Evolutionary conservation across 331 rosid genomes (phyloP), one percentile per base, ranked within the genome.

Genomic region (Cucumis variabilis): DNA sequence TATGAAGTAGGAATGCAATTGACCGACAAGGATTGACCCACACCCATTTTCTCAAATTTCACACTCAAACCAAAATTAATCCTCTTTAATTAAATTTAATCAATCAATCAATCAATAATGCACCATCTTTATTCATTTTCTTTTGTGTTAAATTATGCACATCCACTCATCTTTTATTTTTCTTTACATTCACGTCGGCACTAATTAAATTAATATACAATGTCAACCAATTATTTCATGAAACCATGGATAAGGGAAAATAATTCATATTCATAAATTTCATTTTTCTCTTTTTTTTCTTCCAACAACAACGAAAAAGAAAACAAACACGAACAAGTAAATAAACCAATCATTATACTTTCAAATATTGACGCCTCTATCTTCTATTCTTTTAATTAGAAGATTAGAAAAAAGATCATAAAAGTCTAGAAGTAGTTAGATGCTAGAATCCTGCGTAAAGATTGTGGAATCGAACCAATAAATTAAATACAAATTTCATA

Each of bases 1-100:
- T 78, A 41, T 41, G 55, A 73, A 73, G 5, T 41, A 2, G 41
- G 41, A 37, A 37, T 37, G 44, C 7, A 37, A 37, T 4, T 78
- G 84, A 78, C n/a, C 67, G 84, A 78, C 44, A 78, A 51, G n/a
- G 66, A 8, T 51, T 78, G 84, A 24, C 67, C 84, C 66, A 25
- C 15, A 37, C 63, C 37, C 83, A 77, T 20, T 77, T 24, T 41
- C 63, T 20, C 16, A 58, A 58, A 58, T 16, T 48, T 77, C 63
- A n/a, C 27, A 48, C 48, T 77, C 83, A 77, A 77, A 2, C 44
- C 44, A 37, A 37, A n/a, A 1, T 77, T 21, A 41, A 4, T 77
- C 13, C 44, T 73, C 23, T 37, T 37, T 37, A 37, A 37, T 37
- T 37, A 37, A 37, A 37, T 3, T 37, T n/a, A n/a, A n/a, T n/a